Conservation (phyloP, 2,329 filamentous ascomycete species). For the Trichophyton schoenleinii region DNA sequence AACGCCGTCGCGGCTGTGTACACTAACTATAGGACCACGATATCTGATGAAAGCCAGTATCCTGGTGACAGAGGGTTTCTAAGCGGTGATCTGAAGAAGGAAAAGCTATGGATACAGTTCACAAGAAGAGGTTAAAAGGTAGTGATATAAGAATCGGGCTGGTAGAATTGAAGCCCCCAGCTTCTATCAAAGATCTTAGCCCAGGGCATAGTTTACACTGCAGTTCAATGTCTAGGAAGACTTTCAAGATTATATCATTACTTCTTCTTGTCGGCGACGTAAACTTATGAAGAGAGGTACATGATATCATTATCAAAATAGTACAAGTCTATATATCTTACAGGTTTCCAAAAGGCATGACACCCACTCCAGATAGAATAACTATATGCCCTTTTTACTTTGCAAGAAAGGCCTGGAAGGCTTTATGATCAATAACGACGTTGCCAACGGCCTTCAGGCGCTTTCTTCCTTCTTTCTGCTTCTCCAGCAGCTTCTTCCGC, state of each 20-base stretch:
- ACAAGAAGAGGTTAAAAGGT: not conserved
- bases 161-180: not conserved
- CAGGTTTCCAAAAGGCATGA: not conserved
- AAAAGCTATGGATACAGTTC: not conserved
- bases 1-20: not conserved
- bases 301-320: not conserved
- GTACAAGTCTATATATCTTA: not conserved
- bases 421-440: slow-evolving; percentile 89
- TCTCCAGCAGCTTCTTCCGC: slow-evolving; percentile 77
- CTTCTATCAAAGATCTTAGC: not conserved
- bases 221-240: too few species aligned
- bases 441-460: slow-evolving; percentile 65
- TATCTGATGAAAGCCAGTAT: not conserved
- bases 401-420: slow-evolving; percentile 85
- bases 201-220: too few species aligned
- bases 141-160: not conserved
- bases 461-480: slow-evolving; percentile 92
- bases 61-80: not conserved
- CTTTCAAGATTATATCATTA: too few species aligned
- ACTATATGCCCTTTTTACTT: slow-evolving; percentile 44
- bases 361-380: not conserved
- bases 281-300: not conserved
- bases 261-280: too few species aligned
- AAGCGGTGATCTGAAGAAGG: not conserved
- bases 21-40: not conserved